Base-by-base conservation (phyloP, 139 green algal genomes). In the Nannochloris sp. region DNA sequence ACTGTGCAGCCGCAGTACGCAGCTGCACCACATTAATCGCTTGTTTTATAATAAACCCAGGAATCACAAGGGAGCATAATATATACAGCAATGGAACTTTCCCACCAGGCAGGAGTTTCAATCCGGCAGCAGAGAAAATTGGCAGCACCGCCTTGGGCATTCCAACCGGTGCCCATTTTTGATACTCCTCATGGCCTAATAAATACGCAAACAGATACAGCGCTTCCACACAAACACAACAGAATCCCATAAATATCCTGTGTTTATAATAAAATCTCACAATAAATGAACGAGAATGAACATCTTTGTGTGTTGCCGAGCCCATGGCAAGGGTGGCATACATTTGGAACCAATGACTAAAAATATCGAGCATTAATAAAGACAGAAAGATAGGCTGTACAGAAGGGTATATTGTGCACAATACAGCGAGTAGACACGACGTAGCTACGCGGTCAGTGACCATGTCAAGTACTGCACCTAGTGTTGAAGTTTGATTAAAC, bases 391-490 rank as follows among this genome's bases (percentile, higher is more conserved):
- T 10, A 2, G 87, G 34, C 35, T 84, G 77, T 9, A 54, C 47
- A 6, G 58, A 8, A 0, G 82, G 83, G 67, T 89, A 89, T 29
- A 84, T 37, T 27, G 83, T 66, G 30, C 76, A 75, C 48, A 97
- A 72, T 4, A 95, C 36, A 12, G 83, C 72, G 29, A 98, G 81
- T 67, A 98, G 79, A 8, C 85, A 86, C 3, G 90, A 79, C 1
- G 92, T 97, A 30, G 87, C 83, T 47, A 97, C 64, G 80, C 87
- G 85, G 80, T 97, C 92, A 2, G 92, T 98, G 2, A 98, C 93
- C 92, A 98, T 98, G 68, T 98, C 92, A 2, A 98, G 72, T 19
- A 98, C 89, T 0, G 82, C 82, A 1, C 92, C 92, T 6, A 98
- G 73, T 3, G 81, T 95, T 15, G 84, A 93, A 1, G 75, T 87